Conservation (phyloP, 2,329 filamentous ascomycete species). For the Talaromyces sp. region DNA sequence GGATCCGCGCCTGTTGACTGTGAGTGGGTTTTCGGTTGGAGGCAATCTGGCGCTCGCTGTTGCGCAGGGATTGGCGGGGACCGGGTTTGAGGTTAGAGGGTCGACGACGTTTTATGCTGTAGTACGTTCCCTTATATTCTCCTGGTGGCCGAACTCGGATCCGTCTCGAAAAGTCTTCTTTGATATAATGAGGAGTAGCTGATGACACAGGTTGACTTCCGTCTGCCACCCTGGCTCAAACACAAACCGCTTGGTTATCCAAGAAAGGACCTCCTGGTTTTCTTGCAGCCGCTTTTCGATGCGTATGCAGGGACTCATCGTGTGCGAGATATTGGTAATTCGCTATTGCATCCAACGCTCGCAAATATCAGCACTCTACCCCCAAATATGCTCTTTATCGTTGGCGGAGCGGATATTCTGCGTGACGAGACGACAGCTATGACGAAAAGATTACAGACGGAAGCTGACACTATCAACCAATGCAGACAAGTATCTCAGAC, state of each 20-base stretch:
- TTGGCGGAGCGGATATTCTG: background rate
- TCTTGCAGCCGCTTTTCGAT: conserved; percentile 44
- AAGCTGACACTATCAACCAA: background rate
- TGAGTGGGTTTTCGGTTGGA: conserved; percentile 46
- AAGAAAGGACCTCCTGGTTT: conserved; percentile 36
- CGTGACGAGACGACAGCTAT: background rate
- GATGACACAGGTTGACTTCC: conserved; percentile 35
- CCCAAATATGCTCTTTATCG: background rate
- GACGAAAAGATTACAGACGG: background rate
- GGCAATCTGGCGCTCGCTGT: conserved; percentile 43
- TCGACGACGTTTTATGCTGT: conserved; percentile 41
- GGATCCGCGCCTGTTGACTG: conserved; percentile 35
- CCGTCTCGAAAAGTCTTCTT: no score
- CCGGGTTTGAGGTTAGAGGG: conserved; percentile 33
- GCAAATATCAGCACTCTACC: background rate
- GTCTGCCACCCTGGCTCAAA: conserved; percentile 41
- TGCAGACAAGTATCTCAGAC: background rate
- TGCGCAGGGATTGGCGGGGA: conserved; percentile 24
- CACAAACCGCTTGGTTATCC: conserved; percentile 34
- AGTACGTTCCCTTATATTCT: conserved; percentile 10
- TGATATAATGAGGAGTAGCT: background rate
- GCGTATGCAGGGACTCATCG: conserved; percentile 36
- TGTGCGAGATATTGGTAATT: background rate
- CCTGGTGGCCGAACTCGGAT: background rate
- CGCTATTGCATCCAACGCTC: background rate